Conservation (phyloP, 1,284 basidiomycete species). For the Anthracocystis panici-leucophaei region DNA sequence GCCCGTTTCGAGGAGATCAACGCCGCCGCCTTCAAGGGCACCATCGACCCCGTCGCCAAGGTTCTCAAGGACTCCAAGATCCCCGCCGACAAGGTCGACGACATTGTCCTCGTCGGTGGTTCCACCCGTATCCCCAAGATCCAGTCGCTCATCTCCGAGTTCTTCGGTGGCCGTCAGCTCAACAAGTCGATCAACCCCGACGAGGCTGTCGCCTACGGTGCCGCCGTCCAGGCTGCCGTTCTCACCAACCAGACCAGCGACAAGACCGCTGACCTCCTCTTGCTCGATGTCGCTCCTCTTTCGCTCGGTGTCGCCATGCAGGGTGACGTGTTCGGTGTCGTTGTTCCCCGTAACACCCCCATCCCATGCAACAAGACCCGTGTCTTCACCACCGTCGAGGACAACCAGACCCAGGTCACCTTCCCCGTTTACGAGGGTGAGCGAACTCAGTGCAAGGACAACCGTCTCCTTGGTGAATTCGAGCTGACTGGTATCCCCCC, state of each 20-base stretch:
- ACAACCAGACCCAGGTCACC: conserved; percentile 69
- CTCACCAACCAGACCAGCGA: conserved; percentile 70
- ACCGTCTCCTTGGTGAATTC: conserved; percentile 70
- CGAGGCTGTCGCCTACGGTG: conserved; percentile 72
- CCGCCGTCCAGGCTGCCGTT: conserved; percentile 69
- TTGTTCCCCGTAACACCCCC: conserved; percentile 69
- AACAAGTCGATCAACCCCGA: conserved; percentile 86
- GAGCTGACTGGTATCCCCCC: conserved; percentile 69
- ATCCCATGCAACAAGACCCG: conserved; percentile 69
- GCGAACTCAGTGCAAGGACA: conserved; percentile 70
- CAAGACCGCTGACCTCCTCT: conserved; percentile 70
- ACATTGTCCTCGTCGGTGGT: conserved; percentile 99
- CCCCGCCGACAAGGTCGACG: conserved; percentile 94
- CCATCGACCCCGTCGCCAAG: conserved; percentile 97
- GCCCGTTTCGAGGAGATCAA: conserved; percentile 99
- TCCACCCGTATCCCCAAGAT: conserved; percentile 99
- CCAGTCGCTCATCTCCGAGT: conserved; percentile 96
- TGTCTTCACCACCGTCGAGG: conserved; percentile 69
- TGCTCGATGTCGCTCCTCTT: conserved; percentile 69
- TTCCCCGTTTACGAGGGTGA: conserved; percentile 70
- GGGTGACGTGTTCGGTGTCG: conserved; percentile 69
- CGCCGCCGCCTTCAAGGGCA: conserved; percentile 91
- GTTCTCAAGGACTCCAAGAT: conserved; percentile 99
- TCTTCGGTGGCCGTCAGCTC: conserved; percentile 94
- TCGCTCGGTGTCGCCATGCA: conserved; percentile 70